Conservation (phyloP, 106 monocot species). For the Alisma plantagoaquatica region DNA sequence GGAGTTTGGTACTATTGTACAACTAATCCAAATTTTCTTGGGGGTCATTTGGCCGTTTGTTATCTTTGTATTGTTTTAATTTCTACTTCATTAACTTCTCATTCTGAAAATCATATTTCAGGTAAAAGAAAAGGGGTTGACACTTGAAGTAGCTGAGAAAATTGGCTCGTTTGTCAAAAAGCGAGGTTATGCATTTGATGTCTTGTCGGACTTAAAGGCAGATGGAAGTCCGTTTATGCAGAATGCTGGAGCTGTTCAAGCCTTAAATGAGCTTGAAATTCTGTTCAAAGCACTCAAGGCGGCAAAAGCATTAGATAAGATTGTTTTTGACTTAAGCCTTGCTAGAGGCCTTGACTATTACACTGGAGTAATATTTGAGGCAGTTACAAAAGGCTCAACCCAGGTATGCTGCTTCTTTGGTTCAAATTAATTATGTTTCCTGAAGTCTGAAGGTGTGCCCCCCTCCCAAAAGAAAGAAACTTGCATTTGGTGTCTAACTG, state of each 20-base stretch:
- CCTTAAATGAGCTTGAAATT: slow-evolving; percentile 70
- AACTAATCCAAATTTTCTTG: too few species aligned
- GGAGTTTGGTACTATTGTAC: too few species aligned
- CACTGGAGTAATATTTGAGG: slow-evolving; percentile 96
- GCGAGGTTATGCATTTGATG: slow-evolving; percentile 62
- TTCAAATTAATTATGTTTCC: too few species aligned
- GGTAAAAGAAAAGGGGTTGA: slow-evolving; percentile 97
- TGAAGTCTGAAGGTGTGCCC: too few species aligned
- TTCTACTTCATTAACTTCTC: too few species aligned
- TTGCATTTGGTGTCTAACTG: too few species aligned
- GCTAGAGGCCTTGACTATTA: slow-evolving; percentile 99
- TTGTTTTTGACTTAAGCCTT: slow-evolving; percentile 96
- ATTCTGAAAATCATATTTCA: slow-evolving; percentile 8
- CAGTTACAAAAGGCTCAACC: slow-evolving; percentile 74
- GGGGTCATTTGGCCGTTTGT: too few species aligned
- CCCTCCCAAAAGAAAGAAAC: too few species aligned
- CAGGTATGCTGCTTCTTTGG: too few species aligned
- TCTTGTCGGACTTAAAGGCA: slow-evolving; percentile 51
- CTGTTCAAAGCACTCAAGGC: slow-evolving; percentile 75
- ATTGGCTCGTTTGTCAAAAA: slow-evolving; percentile 87
- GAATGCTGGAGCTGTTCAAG: slow-evolving; percentile 45
- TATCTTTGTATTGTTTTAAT: too few species aligned
- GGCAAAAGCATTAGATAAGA: slow-evolving; percentile 51
- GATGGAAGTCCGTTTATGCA: slow-evolving; percentile 59
- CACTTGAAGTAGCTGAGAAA: slow-evolving; percentile 61